phyloP scores from a whole-genome alignment of 257 asterid species.

The Parsonsia alboflavescens region DNA sequence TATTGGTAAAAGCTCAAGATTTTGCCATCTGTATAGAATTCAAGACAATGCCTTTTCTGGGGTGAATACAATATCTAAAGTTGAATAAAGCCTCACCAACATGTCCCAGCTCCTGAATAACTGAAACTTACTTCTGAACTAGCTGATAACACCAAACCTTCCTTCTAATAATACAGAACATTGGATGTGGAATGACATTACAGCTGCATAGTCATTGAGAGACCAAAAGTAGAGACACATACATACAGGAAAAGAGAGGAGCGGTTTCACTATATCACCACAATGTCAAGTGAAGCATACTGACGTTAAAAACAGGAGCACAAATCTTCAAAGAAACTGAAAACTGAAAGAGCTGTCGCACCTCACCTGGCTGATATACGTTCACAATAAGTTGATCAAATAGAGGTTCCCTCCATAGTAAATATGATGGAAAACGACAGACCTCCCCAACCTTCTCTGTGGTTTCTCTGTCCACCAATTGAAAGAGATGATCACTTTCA shows the following conservation, averaged over 20 bases:
- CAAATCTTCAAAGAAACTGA: not conserved
- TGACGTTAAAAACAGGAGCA: not conserved
- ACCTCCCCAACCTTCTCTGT: conserved; percentile 22
- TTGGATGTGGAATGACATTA: not conserved
- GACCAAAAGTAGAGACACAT: not conserved
- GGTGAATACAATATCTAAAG: not conserved
- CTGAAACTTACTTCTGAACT: not conserved
- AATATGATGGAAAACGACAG: conserved; percentile 41
- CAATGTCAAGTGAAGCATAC: not conserved
- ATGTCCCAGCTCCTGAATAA: not conserved
- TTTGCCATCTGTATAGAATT: not conserved
- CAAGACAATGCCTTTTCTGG: not conserved
- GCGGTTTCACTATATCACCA: not conserved
- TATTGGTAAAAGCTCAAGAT: not conserved
- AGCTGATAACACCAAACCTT: not conserved
- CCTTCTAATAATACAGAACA: not conserved
- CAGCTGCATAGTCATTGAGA: not conserved
- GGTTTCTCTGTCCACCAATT: conserved; percentile 12
- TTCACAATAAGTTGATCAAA: conserved; percentile 82
- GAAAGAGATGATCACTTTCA: conserved; percentile 15
- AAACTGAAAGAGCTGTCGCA: conserved; percentile 26
- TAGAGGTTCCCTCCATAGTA: conserved; percentile 73
- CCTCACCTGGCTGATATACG: conserved; percentile 92
- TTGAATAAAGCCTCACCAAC: not conserved
- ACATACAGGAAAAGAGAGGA: not conserved